phyloP scores from a whole-genome alignment of 2,329 filamentous ascomycete species.

The Xylaria sp. region DNA sequence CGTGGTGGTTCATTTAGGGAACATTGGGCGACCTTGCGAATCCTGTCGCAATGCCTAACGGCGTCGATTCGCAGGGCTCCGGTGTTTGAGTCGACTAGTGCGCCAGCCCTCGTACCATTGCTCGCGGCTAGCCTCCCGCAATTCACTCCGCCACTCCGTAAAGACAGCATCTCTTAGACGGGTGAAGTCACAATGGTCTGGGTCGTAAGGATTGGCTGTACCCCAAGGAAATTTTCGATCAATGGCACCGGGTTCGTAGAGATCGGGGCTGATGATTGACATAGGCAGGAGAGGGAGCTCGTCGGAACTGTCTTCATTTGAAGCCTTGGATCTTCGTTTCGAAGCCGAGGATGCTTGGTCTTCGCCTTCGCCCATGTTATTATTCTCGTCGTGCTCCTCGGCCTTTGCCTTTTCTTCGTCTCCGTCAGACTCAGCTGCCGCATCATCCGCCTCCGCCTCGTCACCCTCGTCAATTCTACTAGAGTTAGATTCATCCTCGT shows the following conservation, averaged over 20 bases:
- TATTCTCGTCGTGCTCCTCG: conserved; percentile 44
- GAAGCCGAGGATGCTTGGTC: conserved; percentile 54
- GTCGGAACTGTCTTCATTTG: conserved; percentile 59
- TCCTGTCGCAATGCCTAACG: conserved; percentile 49
- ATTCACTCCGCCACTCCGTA: conserved; percentile 88
- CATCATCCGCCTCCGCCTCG: conserved; percentile 52
- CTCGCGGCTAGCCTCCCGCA: conserved; percentile 89
- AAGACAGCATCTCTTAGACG: conserved; percentile 93
- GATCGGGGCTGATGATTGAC: conserved; percentile 92
- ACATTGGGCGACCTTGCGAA: conserved; percentile 35
- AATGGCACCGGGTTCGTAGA: conserved; percentile 82
- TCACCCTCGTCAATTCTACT: conserved; percentile 68
- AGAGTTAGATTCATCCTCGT: conserved; percentile 69
- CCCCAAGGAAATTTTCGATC: conserved; percentile 97
- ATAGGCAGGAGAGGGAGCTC: conserved; percentile 82
- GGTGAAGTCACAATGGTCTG: conserved; percentile 92
- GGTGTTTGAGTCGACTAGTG: conserved; percentile 73
- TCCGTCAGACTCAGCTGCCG: conserved; percentile 43
- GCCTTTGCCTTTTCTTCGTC: conserved; percentile 47
- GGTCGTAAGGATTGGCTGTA: conserved; percentile 92
- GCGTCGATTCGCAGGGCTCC: conserved; percentile 54
- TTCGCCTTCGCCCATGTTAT: conserved; percentile 52
- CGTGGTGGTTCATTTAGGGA: conserved; percentile 35
- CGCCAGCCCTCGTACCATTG: conserved; percentile 98
- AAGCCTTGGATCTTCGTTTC: conserved; percentile 60